phyloP scores from a whole-genome alignment of 2,329 filamentous ascomycete genomes.

The Fusarium austroafricanum region DNA sequence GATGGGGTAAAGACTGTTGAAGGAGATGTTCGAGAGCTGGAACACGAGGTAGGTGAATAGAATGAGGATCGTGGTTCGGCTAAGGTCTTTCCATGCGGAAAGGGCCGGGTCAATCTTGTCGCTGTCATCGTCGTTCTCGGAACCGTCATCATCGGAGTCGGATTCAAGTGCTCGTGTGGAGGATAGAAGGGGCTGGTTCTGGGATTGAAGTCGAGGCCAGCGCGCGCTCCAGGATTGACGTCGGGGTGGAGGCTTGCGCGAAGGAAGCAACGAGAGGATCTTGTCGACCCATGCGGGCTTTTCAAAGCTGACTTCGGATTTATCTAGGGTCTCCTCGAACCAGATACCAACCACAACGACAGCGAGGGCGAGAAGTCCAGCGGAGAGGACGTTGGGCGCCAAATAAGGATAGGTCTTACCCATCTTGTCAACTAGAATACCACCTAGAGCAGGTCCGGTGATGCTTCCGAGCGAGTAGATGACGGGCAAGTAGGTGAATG shows the following conservation, averaged over 20 bases:
- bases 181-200: constrained; percentile 48
- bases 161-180: constrained; percentile 36
- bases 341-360: constrained; percentile 81
- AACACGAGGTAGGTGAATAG: constrained; percentile 91
- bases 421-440: constrained; percentile 76
- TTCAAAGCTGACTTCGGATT: constrained; percentile 46
- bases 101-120: constrained; percentile 29
- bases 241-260: constrained; percentile 33
- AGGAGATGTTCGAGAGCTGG: constrained; percentile 92
- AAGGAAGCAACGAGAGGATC: constrained; percentile 46
- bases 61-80: constrained; percentile 83
- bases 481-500: constrained; percentile 93
- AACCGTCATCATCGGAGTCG: constrained; percentile 42
- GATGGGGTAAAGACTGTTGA: constrained; percentile 94
- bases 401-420: constrained; percentile 81
- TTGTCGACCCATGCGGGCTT: constrained; percentile 51
- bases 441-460: constrained; percentile 91
- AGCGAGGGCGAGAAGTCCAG: constrained; percentile 76
- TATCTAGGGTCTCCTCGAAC: constrained; percentile 79
- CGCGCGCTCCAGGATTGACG: constrained; percentile 54
- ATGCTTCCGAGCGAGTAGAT: constrained; percentile 97
- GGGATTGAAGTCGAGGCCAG: constrained; percentile 50
- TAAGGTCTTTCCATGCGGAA: constrained; percentile 68
- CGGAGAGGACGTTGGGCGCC: constrained; percentile 83
- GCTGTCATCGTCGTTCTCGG: constrained; percentile 43